These are phyloP conservation scores for Taiwanofungus camphoratus DNA, from an alignment of 1,284 basidiomycete genomes.

Conservation along the genomic window DNA sequence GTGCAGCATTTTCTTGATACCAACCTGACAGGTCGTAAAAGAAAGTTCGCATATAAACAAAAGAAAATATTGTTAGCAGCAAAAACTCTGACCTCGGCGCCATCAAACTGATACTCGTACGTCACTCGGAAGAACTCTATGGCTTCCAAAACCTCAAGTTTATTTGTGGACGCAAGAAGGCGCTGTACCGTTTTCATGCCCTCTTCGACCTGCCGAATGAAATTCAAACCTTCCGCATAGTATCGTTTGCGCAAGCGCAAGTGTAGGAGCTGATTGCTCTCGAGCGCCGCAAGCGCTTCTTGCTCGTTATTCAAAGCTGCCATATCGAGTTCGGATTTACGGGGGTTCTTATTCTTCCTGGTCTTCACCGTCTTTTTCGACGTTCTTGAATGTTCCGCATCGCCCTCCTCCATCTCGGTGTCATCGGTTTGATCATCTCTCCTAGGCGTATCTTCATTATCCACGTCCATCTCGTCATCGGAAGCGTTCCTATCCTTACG, in stretches of 20 bases:
- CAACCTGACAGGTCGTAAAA: constrained; percentile 46
- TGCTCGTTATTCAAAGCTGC: constrained; percentile 62
- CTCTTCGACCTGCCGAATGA: constrained; percentile 79
- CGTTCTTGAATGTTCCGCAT: constrained; percentile 25
- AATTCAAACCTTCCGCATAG: constrained; percentile 81
- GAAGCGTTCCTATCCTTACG: constrained; percentile 5
- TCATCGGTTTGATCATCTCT: constrained; percentile 24
- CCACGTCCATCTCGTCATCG: constrained; percentile 53
- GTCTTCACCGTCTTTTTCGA: constrained; percentile 34
- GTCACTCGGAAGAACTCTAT: constrained; percentile 94
- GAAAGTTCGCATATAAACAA: no score
- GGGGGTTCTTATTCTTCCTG: constrained; percentile 46
- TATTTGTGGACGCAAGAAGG: constrained; percentile 86
- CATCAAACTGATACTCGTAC: constrained; percentile 78
- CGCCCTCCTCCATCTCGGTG: constrained; percentile 31
- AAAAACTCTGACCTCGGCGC: constrained; percentile 64
- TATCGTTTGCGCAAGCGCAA: constrained; percentile 84
- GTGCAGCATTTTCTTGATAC: constrained; percentile 95
- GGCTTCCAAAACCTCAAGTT: constrained; percentile 89
- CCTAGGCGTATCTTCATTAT: constrained; percentile 26
- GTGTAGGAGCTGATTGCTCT: constrained; percentile 60
- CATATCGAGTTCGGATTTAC: constrained; percentile 67
- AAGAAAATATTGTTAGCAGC: no score
- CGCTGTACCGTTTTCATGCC: constrained; percentile 74
- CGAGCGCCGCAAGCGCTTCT: constrained; percentile 57